Evolutionary conservation across 2,329 filamentous ascomycete genomes (phyloP).

Genomic region (Aureobasidium pullulans): DNA sequence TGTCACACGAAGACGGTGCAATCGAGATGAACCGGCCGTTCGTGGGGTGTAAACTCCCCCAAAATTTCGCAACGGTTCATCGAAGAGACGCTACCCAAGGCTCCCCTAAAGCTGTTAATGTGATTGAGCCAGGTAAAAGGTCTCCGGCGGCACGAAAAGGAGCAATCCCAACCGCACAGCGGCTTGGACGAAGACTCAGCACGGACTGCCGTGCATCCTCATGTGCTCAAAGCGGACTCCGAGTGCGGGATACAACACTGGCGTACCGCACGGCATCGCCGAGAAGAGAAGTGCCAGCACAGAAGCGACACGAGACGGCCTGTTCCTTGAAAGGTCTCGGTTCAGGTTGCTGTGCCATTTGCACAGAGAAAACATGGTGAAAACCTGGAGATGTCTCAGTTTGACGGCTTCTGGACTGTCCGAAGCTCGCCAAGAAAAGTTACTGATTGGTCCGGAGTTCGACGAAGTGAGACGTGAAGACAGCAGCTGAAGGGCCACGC

Average conservation of each 20-base stretch:
- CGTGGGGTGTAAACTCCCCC: not conserved
- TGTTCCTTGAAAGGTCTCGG: not conserved
- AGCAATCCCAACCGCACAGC: not conserved
- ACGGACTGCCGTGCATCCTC: not conserved
- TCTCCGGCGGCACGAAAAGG: not conserved
- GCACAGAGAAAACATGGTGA: not conserved
- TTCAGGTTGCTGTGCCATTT: slow-evolving; percentile 2
- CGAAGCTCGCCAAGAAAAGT: not conserved
- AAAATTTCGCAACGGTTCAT: not conserved
- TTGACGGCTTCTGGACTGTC: slow-evolving; percentile 5
- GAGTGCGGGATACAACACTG: not conserved
- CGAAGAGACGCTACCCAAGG: not conserved
- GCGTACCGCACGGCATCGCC: slow-evolving; percentile 5
- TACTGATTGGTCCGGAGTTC: not conserved
- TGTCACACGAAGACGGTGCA: slow-evolving; percentile 6
- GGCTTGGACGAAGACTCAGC: not conserved
- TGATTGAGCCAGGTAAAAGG: not conserved
- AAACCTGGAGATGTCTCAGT: slow-evolving; percentile 9
- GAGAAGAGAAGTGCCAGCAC: not conserved
- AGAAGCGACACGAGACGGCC: not conserved
- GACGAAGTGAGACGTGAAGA: not conserved
- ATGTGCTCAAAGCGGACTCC: slow-evolving; percentile 2
- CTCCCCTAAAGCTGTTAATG: not conserved
- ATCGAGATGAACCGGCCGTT: slow-evolving; percentile 2
- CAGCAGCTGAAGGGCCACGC: slow-evolving; percentile 1